Base-by-base conservation (phyloP, 2,329 filamentous ascomycete genomes). In the Diaporthe destruens region DNA sequence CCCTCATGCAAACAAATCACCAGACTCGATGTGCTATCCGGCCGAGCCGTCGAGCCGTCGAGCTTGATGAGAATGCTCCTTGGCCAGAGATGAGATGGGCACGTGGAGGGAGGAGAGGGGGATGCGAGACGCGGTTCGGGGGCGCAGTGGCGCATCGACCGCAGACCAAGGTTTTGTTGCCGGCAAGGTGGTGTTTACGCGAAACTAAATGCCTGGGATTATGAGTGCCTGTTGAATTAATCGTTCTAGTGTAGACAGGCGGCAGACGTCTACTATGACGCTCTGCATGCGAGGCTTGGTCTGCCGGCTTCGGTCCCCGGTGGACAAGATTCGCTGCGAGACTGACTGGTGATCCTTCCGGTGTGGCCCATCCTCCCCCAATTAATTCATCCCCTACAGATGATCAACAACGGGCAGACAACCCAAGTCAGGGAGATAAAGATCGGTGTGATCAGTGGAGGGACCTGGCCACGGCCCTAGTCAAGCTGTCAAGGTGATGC, bases 1-100 rank as follows among this genome's bases (percentile, higher is more conserved):
- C 72, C 36, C 69, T 53, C 68, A 61, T 61, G 68, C 68, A 53
- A 51, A 70, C 55, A 59, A 70, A 49, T 61, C 56, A 39, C 34
- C 63, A 61, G 53, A 66, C 49, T 65, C 42, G 12, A 36, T n/a
- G 2, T n/a, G 2, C 39, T 72, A 66, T 39, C 61, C 61, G 61
- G 61, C 61, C 61, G 61, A 66, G 61, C 61, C 61, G 61, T 44
- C 57, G 34, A 61, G 57, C 39, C 36, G 61, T 44, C 57, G 34
- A 61, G 57, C 39, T 23, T 61, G 57, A 44, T 14, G n/a, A 36
- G 57, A 61, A 47, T 61, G 57, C 61, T 25, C 44, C 61, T 29
- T 66, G 29, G 32, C 36, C 61, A 66, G 61, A 53, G n/a, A 34
- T 12, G 61, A 53, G n/a, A 34, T 12, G 32, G 23, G 20, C 20